Conservation (phyloP, 352 stramenopile genomes). For the Bremia lactucae region DNA sequence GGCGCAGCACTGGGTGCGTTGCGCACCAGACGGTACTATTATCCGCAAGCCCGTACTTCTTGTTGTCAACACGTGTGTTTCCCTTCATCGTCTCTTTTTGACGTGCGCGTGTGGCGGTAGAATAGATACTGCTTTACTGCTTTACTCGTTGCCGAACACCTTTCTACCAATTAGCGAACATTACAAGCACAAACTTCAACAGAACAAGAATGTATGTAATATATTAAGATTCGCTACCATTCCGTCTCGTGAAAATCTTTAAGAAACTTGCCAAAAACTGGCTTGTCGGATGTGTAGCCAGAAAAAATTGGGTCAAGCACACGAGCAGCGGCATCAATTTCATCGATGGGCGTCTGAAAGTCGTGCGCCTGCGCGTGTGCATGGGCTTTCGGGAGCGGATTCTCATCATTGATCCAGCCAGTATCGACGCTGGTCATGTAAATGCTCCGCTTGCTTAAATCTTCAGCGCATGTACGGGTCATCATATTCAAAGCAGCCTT, state of each 20-base stretch:
- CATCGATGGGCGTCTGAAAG: slow-evolving; percentile 96
- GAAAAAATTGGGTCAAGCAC: slow-evolving; percentile 93
- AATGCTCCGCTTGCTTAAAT: slow-evolving; percentile 89
- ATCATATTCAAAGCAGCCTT: slow-evolving; percentile 98
- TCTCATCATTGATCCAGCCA: slow-evolving; percentile 98
- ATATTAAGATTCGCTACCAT: slow-evolving; percentile 38
- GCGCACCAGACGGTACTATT: slow-evolving; percentile 78
- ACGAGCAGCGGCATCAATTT: slow-evolving; percentile 91
- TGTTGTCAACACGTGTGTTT: slow-evolving; percentile 53
- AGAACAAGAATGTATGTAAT: slow-evolving; percentile 9
- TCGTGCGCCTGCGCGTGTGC: slow-evolving; percentile 86
- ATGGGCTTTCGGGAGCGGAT: slow-evolving; percentile 89
- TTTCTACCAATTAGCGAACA: slow-evolving; percentile 16
- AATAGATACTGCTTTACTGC: slow-evolving; percentile 19
- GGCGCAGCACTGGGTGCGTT: slow-evolving; percentile 85
- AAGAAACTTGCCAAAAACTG: slow-evolving; percentile 74
- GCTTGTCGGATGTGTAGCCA: slow-evolving; percentile 61
- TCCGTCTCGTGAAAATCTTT: slow-evolving; percentile 87
- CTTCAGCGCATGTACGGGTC: slow-evolving; percentile 91
- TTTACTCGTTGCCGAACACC: too few relatives aligned
- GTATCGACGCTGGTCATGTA: slow-evolving; percentile 98
- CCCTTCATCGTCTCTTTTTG: slow-evolving; percentile 34
- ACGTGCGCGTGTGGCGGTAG: slow-evolving; percentile 7
- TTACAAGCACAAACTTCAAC: slow-evolving; percentile 12
- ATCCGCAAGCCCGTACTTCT: slow-evolving; percentile 45